Conservation (phyloP, 148 eudicot species). For the Camellia lanceoleosa region DNA sequence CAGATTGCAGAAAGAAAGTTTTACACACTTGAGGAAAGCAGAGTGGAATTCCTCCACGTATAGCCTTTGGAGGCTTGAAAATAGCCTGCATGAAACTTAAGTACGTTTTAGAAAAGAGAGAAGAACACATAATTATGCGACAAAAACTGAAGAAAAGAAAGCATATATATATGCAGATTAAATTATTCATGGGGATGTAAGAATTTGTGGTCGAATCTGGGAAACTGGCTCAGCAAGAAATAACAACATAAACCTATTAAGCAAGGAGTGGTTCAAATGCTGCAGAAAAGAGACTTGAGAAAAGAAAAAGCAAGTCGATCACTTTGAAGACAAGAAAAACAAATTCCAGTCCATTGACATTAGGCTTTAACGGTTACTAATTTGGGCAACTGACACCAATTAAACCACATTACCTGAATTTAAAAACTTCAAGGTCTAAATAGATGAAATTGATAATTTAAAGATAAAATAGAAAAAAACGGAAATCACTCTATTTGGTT, state of each 20-base stretch:
- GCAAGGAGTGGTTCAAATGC: conserved; percentile 1
- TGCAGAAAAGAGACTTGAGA: not conserved
- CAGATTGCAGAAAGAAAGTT: conserved; percentile 1
- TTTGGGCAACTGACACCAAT: too few species aligned
- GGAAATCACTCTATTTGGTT: too few species aligned
- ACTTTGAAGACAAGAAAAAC: not conserved
- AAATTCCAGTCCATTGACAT: not conserved
- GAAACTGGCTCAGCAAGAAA: not conserved
- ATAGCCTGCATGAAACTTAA: conserved; percentile 46
- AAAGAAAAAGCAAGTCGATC: not conserved
- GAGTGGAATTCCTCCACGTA: conserved; percentile 91
- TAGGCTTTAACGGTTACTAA: too few species aligned
- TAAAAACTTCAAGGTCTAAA: too few species aligned
- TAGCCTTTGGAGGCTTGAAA: conserved; percentile 76
- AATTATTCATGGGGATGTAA: not conserved
- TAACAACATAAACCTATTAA: not conserved
- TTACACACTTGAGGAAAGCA: conserved; percentile 82
- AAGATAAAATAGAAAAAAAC: too few species aligned
- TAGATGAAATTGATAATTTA: too few species aligned
- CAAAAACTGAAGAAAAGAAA: not conserved
- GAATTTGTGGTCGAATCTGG: not conserved
- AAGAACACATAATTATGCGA: not conserved
- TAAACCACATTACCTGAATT: too few species aligned
- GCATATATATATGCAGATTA: not conserved
- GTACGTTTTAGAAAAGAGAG: not conserved